Percentiles rank a stretch among this genome's conserved stretches.
Conservation (phyloP, 345 rosid genomes). For the Gossypium australe region DNA sequence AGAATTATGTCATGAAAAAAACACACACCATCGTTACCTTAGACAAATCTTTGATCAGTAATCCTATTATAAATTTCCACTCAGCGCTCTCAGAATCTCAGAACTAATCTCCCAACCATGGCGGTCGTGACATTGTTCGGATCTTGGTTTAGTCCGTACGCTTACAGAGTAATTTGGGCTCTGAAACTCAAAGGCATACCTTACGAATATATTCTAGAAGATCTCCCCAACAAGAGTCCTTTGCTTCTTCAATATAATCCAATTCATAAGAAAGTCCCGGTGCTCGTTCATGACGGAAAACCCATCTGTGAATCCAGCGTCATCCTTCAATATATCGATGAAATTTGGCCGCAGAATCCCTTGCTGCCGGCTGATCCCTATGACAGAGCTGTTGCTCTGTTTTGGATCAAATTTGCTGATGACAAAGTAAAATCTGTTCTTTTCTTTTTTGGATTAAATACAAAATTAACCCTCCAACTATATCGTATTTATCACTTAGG, state of each 20-base stretch:
- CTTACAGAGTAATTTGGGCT: constrained; percentile 24
- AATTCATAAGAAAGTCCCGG: constrained; percentile 28
- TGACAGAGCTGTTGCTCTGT: constrained; percentile 22
- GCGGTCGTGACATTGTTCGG: constrained; percentile 26
- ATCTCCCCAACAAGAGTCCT: constrained; percentile 26
- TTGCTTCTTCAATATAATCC: constrained; percentile 28
- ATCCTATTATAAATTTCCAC: background rate
- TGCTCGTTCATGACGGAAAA: constrained; percentile 31
- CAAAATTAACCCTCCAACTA: too few relatives aligned
- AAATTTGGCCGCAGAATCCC: constrained; percentile 26
- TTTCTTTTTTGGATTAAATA: too few relatives aligned
- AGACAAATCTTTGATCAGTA: too few relatives aligned
- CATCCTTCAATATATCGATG: constrained; percentile 32
- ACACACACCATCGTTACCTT: too few relatives aligned
- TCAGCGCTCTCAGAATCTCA: background rate
- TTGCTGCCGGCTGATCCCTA: constrained; percentile 25
- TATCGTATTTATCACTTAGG: too few relatives aligned
- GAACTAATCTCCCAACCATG: background rate
- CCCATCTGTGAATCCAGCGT: constrained; percentile 30
- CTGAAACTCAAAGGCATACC: constrained; percentile 29
- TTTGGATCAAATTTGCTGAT: constrained; percentile 11
- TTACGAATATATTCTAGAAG: constrained; percentile 27
- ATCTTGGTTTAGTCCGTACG: constrained; percentile 22
- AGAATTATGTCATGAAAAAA: too few relatives aligned
- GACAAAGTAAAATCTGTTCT: background rate